These are phyloP conservation scores for Fusarium sp. DNA, from an alignment of 2,329 filamentous ascomycete species.

Conservation along the genomic window DNA sequence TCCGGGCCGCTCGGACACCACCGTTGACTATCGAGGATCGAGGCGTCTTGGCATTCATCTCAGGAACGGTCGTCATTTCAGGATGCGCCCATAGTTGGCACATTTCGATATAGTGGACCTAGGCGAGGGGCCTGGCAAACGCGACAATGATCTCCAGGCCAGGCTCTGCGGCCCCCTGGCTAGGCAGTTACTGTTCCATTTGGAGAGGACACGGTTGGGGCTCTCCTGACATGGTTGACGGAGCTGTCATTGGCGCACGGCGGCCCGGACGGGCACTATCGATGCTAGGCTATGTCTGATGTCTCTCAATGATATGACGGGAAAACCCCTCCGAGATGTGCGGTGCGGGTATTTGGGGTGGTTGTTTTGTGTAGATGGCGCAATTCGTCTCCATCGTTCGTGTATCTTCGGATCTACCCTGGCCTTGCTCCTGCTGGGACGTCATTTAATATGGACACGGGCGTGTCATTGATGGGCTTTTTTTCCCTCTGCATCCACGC, in stretches of 20 bases:
- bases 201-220: conserved; percentile 8
- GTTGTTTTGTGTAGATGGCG: conserved; percentile 30
- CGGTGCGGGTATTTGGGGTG: neutral
- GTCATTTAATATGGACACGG: conserved; percentile 17
- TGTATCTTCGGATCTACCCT: conserved; percentile 27
- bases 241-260: conserved; percentile 33
- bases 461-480: conserved; percentile 8
- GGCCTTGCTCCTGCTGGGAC: conserved; percentile 7
- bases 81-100: conserved; percentile 12
- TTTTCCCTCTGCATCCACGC: conserved; percentile 8
- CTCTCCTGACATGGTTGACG: conserved; percentile 39
- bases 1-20: conserved; percentile 27
- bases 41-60: conserved; percentile 30
- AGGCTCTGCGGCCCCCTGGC: conserved; percentile 7
- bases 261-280: conserved; percentile 32
- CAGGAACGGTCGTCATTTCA: conserved; percentile 13
- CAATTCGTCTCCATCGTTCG: conserved; percentile 26
- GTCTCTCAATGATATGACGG: conserved; percentile 40
- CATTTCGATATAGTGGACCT: conserved; percentile 1
- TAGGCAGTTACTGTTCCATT: conserved; percentile 8
- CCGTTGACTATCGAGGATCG: conserved; percentile 27
- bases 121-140: conserved; percentile 8
- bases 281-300: conserved; percentile 28
- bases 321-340: neutral
- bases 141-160: conserved; percentile 20